A percentile compares a stretch with the other conserved stretches of the same genome.
phyloP scores from a whole-genome alignment of 805 yeast genomes.

The Saccharomycopsis fibuligera region DNA sequence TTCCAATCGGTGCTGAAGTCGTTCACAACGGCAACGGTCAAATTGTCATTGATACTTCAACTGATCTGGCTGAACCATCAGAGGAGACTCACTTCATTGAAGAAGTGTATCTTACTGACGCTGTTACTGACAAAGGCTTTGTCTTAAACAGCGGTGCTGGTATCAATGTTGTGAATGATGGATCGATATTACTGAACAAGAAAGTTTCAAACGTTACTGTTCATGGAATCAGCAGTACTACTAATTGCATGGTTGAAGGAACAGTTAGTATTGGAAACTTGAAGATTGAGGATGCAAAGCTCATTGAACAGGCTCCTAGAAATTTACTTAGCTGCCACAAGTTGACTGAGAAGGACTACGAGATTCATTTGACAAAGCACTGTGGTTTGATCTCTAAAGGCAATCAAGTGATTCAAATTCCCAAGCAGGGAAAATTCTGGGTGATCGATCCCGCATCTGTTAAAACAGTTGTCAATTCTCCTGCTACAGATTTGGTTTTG shows the following conservation, averaged over 20 bases:
- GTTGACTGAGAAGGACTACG: neutral
- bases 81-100: too few relatives aligned
- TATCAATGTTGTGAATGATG: neutral
- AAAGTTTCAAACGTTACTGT: neutral
- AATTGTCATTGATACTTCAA: neutral
- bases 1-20: neutral
- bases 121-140: neutral
- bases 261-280: too few relatives aligned
- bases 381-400: neutral
- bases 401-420: neutral
- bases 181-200: neutral
- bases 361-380: neutral
- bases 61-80: neutral
- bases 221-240: neutral
- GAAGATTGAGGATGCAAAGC: neutral
- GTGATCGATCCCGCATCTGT: neutral
- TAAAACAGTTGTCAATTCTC: neutral
- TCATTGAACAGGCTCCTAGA: neutral
- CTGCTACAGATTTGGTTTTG: neutral
- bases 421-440: neutral
- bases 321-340: too few relatives aligned
- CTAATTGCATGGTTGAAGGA: too few relatives aligned
- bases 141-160: neutral
- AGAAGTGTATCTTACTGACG: neutral
- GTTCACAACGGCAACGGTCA: neutral